Conservation (phyloP, 148 eudicot species). For the Hydrangea macrophylla region DNA sequence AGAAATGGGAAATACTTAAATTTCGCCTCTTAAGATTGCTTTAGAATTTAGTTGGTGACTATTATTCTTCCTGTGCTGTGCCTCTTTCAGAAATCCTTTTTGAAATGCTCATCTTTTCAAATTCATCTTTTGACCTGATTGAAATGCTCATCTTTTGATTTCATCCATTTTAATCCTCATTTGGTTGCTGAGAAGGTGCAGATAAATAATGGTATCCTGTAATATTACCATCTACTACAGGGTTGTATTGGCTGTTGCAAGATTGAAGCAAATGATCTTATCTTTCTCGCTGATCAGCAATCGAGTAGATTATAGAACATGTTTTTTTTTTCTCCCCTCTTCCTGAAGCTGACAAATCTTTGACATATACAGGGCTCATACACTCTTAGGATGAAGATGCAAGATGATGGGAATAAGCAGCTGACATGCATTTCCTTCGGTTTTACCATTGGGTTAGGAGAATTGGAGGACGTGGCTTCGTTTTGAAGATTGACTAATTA, state of each 20-base stretch:
- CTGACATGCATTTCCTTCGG: conserved; percentile 74
- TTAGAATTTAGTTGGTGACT: neutral
- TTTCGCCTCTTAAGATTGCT: neutral
- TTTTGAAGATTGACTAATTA: neutral
- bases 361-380: conserved; percentile 56
- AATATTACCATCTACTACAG: too few species aligned
- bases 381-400: conserved; percentile 62
- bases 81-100: neutral
- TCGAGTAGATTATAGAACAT: neutral
- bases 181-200: neutral
- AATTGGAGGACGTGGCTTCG: conserved; percentile 32
- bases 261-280: neutral
- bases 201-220: neutral
- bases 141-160: neutral
- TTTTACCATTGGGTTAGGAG: conserved; percentile 57
- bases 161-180: neutral
- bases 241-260: neutral
- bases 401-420: conserved; percentile 44
- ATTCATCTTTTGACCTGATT: too few species aligned
- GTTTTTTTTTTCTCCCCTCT: neutral
- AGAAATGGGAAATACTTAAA: neutral
- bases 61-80: neutral
- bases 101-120: neutral
- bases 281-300: neutral
- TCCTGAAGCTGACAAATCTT: conserved; percentile 5